These are phyloP conservation scores for Immersiporthe knoxdaviesiana DNA, from an alignment of 2,329 filamentous ascomycete genomes.

Conservation along the genomic window DNA sequence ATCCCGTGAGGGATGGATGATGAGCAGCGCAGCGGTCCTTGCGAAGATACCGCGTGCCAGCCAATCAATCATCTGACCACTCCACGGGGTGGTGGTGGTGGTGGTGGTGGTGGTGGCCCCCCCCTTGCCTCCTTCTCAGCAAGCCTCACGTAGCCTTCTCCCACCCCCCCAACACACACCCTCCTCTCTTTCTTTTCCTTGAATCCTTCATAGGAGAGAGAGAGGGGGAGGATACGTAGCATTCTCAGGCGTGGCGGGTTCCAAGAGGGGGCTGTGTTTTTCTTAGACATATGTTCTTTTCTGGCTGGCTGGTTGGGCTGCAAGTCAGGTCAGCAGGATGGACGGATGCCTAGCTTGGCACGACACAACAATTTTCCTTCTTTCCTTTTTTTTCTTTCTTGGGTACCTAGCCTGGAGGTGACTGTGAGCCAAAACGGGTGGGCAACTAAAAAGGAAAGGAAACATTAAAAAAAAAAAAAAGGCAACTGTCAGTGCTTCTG, in stretches of 20 bases:
- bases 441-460: background rate
- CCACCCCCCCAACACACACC: too few relatives aligned
- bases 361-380: background rate
- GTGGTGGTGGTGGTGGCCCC: background rate
- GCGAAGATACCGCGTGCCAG: background rate
- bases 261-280: background rate
- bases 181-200: too few relatives aligned
- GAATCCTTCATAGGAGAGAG: background rate
- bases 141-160: background rate
- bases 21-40: background rate
- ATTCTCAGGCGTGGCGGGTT: background rate
- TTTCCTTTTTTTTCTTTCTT: background rate
- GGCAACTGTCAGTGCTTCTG: background rate
- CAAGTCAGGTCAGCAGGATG: conserved; percentile 4
- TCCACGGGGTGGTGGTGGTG: background rate
- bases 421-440: background rate
- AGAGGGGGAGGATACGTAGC: background rate
- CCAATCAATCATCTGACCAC: background rate
- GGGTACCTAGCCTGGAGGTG: background rate
- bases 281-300: background rate
- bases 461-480: background rate
- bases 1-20: background rate
- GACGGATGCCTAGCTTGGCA: background rate
- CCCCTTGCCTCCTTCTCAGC: background rate
- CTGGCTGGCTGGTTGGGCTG: background rate